phyloP scores from a whole-genome alignment of 176 grass and related monocot genomes.

The Thinopyrum elongatum region DNA sequence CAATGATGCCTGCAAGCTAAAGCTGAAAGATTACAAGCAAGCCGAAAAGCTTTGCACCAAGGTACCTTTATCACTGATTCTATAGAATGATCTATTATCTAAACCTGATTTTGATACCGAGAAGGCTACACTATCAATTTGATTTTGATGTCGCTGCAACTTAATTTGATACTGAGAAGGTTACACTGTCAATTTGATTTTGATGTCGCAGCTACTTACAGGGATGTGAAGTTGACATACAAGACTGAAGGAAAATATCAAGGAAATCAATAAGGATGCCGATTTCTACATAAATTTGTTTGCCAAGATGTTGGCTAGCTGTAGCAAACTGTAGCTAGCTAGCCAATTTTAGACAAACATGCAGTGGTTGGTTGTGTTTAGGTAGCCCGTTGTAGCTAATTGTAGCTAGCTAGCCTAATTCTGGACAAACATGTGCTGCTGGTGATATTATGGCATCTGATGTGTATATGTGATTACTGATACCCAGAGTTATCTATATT shows the following conservation, averaged over 20 bases:
- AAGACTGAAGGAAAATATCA: conserved; percentile 86
- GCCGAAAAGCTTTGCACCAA: no score
- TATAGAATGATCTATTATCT: background rate
- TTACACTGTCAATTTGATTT: background rate
- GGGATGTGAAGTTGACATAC: conserved; percentile 81
- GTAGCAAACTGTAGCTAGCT: no score
- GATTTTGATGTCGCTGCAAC: background rate
- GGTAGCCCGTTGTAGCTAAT: no score
- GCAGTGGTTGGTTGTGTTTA: no score
- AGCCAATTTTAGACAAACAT: no score
- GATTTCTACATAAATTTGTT: conserved; percentile 94
- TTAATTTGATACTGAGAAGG: background rate
- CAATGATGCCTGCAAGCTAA: no score
- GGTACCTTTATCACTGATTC: background rate
- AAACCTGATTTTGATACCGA: background rate
- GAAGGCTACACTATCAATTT: background rate
- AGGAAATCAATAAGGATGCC: conserved; percentile 87
- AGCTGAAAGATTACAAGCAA: no score
- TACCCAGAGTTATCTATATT: no score
- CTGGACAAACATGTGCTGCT: no score
- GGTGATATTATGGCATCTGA: no score
- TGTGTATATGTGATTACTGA: no score
- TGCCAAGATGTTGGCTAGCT: conserved; percentile 42
- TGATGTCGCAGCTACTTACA: conserved; percentile 6
- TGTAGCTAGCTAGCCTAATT: no score